Percentiles rank a stretch among this genome's conserved stretches.
Conservation (phyloP, 495 filamentous ascomycete genomes). For the Trichoderma parareesei region DNA sequence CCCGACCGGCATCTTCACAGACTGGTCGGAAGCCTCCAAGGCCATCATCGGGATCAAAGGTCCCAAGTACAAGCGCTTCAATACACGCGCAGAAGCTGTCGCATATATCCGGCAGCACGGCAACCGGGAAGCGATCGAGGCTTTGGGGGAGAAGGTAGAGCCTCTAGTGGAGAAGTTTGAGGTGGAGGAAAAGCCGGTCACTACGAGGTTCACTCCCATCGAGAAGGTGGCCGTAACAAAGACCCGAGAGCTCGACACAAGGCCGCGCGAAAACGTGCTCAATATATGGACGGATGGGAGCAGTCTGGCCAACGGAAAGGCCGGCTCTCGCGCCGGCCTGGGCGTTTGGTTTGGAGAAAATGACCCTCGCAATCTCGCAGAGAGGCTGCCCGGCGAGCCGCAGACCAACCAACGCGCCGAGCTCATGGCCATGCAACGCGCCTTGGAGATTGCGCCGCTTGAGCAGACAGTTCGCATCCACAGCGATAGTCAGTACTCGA, state of each 20-base stretch:
- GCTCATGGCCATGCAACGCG: slow-evolving; percentile 76
- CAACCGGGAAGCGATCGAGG: slow-evolving; percentile 53
- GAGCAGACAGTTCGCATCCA: slow-evolving; percentile 24
- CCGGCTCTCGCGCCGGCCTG: slow-evolving; percentile 66
- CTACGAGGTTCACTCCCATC: slow-evolving; percentile 36
- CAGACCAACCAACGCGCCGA: slow-evolving; percentile 97
- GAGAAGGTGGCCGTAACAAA: slow-evolving; percentile 33
- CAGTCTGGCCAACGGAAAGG: slow-evolving; percentile 64
- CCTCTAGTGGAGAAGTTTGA: slow-evolving; percentile 21
- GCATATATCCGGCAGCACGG: slow-evolving; percentile 30
- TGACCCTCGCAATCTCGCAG: slow-evolving; percentile 75
- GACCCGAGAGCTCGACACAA: slow-evolving; percentile 34
- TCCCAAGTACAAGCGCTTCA: slow-evolving; percentile 75
- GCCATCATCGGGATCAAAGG: slow-evolving; percentile 70
- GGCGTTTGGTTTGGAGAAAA: slow-evolving; percentile 79
- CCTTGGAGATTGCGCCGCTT: slow-evolving; percentile 63
- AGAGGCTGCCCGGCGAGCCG: slow-evolving; percentile 59
- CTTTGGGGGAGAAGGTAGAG: slow-evolving; percentile 30
- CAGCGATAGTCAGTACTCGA: slow-evolving; percentile 55
- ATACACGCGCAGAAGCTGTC: slow-evolving; percentile 66
- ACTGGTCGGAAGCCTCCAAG: slow-evolving; percentile 70
- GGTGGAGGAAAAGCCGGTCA: slow-evolving; percentile 19
- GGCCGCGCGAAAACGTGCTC: slow-evolving; percentile 40
- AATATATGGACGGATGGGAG: slow-evolving; percentile 89
- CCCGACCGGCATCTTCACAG: slow-evolving; percentile 79